Conservation (phyloP, 208 protist species). For the Crithidia mellificae region DNA sequence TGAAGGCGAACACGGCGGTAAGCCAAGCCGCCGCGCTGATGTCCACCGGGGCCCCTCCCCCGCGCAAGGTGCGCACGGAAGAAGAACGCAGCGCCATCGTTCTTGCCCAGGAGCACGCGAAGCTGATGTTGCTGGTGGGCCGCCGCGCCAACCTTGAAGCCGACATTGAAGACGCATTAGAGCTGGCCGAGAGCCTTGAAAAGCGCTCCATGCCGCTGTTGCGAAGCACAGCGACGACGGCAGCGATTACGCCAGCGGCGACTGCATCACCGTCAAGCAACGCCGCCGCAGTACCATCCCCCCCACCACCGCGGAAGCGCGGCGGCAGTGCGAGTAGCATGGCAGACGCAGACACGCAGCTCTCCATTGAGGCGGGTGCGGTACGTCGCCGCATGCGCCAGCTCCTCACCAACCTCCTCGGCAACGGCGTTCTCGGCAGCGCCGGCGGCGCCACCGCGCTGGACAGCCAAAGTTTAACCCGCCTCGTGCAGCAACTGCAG, state of each 20-base stretch:
- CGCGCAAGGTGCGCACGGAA: conserved; percentile 31
- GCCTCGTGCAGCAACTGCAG: conserved; percentile 25
- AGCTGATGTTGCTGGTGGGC: conserved; percentile 78
- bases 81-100: conserved; percentile 51
- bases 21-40: conserved; percentile 16
- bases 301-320: background rate
- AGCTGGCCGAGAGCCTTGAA: conserved; percentile 16
- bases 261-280: background rate
- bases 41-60: conserved; percentile 1
- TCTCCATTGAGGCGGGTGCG: conserved; percentile 9
- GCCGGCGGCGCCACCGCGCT: conserved; percentile 7
- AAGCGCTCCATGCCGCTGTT: conserved; percentile 1
- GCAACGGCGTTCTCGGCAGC: conserved; percentile 22
- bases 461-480: conserved; percentile 8
- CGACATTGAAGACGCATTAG: conserved; percentile 46
- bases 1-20: conserved; percentile 10
- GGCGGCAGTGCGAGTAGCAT: conserved; percentile 2
- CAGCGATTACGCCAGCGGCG: background rate
- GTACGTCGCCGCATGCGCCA: conserved; percentile 25
- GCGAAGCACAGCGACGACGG: background rate
- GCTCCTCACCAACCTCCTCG: conserved; percentile 15
- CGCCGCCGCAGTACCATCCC: background rate
- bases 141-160: conserved; percentile 66
- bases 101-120: conserved; percentile 63
- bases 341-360: conserved; percentile 9